Base-by-base conservation (phyloP, 1,284 basidiomycete genomes). In the Naganishia sp. region DNA sequence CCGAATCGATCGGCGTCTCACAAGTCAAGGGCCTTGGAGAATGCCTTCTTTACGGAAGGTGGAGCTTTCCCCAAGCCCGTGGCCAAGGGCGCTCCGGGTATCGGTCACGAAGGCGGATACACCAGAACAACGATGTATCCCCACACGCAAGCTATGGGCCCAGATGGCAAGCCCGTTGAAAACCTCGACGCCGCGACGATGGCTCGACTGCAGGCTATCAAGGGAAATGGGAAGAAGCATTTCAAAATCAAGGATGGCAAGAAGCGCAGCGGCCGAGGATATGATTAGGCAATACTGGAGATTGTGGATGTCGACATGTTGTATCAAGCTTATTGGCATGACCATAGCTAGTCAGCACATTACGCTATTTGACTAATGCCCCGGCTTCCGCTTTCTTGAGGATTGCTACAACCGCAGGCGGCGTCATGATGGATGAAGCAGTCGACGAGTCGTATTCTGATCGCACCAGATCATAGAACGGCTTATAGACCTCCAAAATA, bases 221-320 rank as follows among this genome's bases (percentile, higher is more conserved):
- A 81, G 50, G 83, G 78, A 64, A 75, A 78, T 10, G 85, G 86
- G 23, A 97, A 96, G 83, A 94, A 93, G 77, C 88, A 90, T 73
- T 90, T 92, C 82, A 98, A 94, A 81, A 90, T 88, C 74, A 85
- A 81, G 87, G 91, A 83, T 65, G 85, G 85, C 65, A 97, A 97
- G 81, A 88, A 92, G 79, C 82, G 94, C 71, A 92, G 90, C 74
- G 94, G 94, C 31, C 88, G 86, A 74, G 94, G 94, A 36, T 96
- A 96, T 73, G 94, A 94, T 50, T 69, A 55, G 55, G n/a, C 23
- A 7, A 39, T 33, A 6, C 16, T 16, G 15, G 46, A 13, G 13
- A 21, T 16, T 64, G 23, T 23, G 25, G 21, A 4, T 13, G 31
- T 64, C 6, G 18, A 6, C 25, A 50, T 49, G 44, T 52, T 48